Evolutionary conservation across 495 filamentous ascomycete genomes (phyloP), one percentile per base, ranked within the genome.

Genomic region (Aspergillus panamensis): DNA sequence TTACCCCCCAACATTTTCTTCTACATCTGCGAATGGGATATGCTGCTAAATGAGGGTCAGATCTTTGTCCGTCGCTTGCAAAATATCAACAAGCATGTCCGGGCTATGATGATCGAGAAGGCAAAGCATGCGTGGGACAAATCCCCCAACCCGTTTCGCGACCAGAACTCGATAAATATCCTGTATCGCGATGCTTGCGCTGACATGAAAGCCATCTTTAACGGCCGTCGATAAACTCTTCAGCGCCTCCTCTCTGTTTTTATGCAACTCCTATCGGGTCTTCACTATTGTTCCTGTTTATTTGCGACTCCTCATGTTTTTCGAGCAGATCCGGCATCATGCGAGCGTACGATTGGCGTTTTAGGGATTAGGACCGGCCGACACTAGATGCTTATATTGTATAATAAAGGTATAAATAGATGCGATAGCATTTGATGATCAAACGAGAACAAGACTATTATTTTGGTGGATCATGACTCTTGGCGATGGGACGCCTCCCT

Each of bases 11-110:
- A 88, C 43, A 80, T 91, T n/a, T 79, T 83, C 21, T 62, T 97
- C 44, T 89, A 86, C 60, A 85, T 89, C 10, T 96, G 91, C 70
- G 92, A 96, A 71, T 95, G 86, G 84, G 92, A 96, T 65, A 94
- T 96, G 88, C 71, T 97, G 21, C 75, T 91, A 37, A 80, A 80
- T 3, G 93, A 97, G 68, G 91, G 86, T 3, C 79, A 89, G 62
- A 67, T 73, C 14, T 86, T 96, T 51, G 80, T 85, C 8, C 76
- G 80, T 29, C 77, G 90, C 4, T 66, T 97, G 47, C 68, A 80
- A 49, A 78, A 76, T 0, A 73, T 90, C 17, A 80, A 80, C 16
- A 94, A 92, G 72, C 79, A 77, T 6, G 86, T 93, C 0, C 73
- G 74, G 29, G 86, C 87, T 59, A 84, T 82, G 63, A 84, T 90